A percentile compares a stretch with the other conserved stretches of the same genome.
phyloP scores from a whole-genome alignment of 2,329 filamentous ascomycete species.

The Davidsoniella neocaledoniae region DNA sequence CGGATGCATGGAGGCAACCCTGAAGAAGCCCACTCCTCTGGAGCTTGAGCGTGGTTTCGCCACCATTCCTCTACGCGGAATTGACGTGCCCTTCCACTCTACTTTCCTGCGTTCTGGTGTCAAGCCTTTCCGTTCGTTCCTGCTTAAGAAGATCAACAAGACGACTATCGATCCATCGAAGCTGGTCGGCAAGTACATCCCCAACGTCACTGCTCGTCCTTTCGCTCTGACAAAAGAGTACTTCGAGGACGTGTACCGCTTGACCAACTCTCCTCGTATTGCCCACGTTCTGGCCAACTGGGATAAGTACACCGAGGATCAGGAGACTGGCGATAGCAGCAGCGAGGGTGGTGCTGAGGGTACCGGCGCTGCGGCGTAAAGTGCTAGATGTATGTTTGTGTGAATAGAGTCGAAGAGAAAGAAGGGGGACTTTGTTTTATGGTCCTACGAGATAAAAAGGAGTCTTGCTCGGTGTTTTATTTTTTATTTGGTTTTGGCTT shows the following conservation, averaged over 20 bases:
- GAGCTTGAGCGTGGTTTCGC: constrained; percentile 90
- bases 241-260: constrained; percentile 93
- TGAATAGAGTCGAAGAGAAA: too few relatives aligned
- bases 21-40: constrained; percentile 73
- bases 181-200: constrained; percentile 95
- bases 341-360: constrained; percentile 1
- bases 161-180: constrained; percentile 95
- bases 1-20: constrained; percentile 71
- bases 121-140: constrained; percentile 95
- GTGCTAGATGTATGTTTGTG: background rate
- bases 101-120: constrained; percentile 96
- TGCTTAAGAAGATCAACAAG: constrained; percentile 99
- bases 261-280: constrained; percentile 73
- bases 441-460: too few relatives aligned
- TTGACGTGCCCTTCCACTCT: constrained; percentile 97
- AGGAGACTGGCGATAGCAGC: constrained; percentile 19
- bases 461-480: too few relatives aligned
- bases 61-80: constrained; percentile 89
- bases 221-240: constrained; percentile 97
- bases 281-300: constrained; percentile 72
- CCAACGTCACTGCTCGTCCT: constrained; percentile 90
- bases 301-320: constrained; percentile 50
- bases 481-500: too few relatives aligned
- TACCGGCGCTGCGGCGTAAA: constrained; percentile 9
- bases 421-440: too few relatives aligned